These are phyloP conservation scores for Ashbya aceris DNA, from an alignment of 1,139 yeast genomes.

Conservation along the genomic window DNA sequence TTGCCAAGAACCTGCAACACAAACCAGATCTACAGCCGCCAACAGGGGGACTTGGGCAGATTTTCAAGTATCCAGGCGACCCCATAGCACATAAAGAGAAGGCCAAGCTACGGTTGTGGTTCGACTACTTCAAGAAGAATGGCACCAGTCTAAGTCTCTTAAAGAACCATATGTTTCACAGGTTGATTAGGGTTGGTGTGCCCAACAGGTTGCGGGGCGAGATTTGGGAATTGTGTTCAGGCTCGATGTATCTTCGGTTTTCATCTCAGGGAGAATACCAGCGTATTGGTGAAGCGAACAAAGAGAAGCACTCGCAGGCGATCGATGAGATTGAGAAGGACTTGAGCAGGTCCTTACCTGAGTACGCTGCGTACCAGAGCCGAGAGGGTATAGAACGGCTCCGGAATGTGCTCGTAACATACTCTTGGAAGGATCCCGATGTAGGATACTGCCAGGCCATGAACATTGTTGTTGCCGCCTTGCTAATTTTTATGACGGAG, in stretches of 20 bases:
- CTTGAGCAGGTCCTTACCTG: slow-evolving; percentile 87
- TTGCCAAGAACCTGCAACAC: slow-evolving; percentile 44
- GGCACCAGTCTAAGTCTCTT: slow-evolving; percentile 78
- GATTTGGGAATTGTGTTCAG: slow-evolving; percentile 88
- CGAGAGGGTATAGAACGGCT: slow-evolving; percentile 77
- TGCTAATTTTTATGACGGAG: slow-evolving; percentile 87
- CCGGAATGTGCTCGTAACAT: slow-evolving; percentile 82
- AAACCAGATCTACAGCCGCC: slow-evolving; percentile 49
- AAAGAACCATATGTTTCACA: slow-evolving; percentile 68
- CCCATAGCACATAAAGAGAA: slow-evolving; percentile 69
- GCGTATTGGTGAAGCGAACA: slow-evolving; percentile 48
- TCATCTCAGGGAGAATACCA: slow-evolving; percentile 54
- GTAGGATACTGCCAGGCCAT: slow-evolving; percentile 98
- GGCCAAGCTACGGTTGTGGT: slow-evolving; percentile 86
- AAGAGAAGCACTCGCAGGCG: slow-evolving; percentile 63
- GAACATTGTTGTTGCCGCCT: slow-evolving; percentile 95
- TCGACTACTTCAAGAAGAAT: slow-evolving; percentile 71
- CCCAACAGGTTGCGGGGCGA: slow-evolving; percentile 93
- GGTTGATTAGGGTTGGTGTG: slow-evolving; percentile 77
- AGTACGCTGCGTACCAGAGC: slow-evolving; percentile 86
- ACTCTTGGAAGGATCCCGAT: slow-evolving; percentile 95
- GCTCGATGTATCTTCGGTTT: slow-evolving; percentile 70
- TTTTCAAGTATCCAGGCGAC: slow-evolving; percentile 84
- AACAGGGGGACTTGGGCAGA: slow-evolving; percentile 74
- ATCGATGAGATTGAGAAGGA: slow-evolving; percentile 96